These are phyloP conservation scores for Ashbya aceris DNA, from an alignment of 1,139 yeast genomes.

Conservation along the genomic window DNA sequence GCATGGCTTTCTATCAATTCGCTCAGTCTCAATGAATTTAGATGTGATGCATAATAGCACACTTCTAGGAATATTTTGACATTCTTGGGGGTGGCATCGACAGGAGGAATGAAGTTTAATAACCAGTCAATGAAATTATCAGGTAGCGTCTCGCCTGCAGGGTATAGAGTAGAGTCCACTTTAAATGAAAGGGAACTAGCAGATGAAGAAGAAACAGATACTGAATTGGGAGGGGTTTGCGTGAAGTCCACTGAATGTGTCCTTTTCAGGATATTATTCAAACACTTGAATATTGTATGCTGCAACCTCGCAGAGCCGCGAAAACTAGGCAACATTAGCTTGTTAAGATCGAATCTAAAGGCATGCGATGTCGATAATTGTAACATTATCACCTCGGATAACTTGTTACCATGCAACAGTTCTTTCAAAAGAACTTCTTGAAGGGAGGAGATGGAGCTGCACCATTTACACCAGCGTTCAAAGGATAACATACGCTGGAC, in stretches of 20 bases:
- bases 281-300: conserved; percentile 20
- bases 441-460: conserved; percentile 12
- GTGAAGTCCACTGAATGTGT: conserved; percentile 2
- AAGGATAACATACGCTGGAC: background rate
- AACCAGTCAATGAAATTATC: conserved; percentile 20
- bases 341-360: background rate
- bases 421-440: conserved; percentile 10
- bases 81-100: conserved; percentile 6
- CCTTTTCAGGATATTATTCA: conserved; percentile 12
- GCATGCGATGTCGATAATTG: conserved; percentile 14
- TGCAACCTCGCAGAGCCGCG: conserved; percentile 2
- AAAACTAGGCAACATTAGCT: conserved; percentile 6
- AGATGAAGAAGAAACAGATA: conserved; percentile 10
- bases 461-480: conserved; percentile 24
- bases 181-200: conserved; percentile 1
- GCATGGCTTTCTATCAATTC: conserved; percentile 8
- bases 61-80: conserved; percentile 9
- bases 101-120: conserved; percentile 9
- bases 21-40: conserved; percentile 6
- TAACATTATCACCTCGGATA: conserved; percentile 20
- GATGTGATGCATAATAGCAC: conserved; percentile 10
- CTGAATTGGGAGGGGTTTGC: conserved; percentile 8
- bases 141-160: conserved; percentile 11
- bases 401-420: conserved; percentile 9
- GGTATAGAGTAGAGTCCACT: conserved; percentile 3